Evolutionary conservation across 2,329 filamentous ascomycete genomes (phyloP).

Genomic region (Ascochyta clinopodiicola): DNA sequence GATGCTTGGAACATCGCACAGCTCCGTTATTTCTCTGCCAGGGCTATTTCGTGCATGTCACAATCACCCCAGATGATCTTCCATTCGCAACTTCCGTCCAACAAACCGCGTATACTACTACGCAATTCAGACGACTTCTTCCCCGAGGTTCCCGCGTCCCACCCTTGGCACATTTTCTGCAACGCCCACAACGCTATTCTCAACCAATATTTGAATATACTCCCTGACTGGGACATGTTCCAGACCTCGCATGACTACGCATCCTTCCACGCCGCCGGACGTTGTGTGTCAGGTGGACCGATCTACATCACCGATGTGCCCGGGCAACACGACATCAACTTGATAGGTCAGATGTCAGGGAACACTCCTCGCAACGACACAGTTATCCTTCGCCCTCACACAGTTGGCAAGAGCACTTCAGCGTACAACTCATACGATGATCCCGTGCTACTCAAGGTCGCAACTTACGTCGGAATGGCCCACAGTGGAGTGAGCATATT

Average conservation of each 20-base stretch:
- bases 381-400: constrained; percentile 79
- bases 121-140: constrained; percentile 95
- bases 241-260: constrained; percentile 74
- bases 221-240: constrained; percentile 86
- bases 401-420: constrained; percentile 73
- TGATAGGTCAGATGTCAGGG: constrained; percentile 84
- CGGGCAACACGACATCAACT: constrained; percentile 74
- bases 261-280: constrained; percentile 85
- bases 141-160: constrained; percentile 77
- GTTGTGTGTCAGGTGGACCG: constrained; percentile 88
- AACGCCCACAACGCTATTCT: constrained; percentile 90
- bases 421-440: constrained; percentile 80
- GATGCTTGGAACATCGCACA: constrained; percentile 84
- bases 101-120: constrained; percentile 73
- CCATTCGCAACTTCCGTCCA: constrained; percentile 79
- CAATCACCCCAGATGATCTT: constrained; percentile 87
- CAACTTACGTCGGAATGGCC: constrained; percentile 74
- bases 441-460: constrained; percentile 74
- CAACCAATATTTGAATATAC: constrained; percentile 81
- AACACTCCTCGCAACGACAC: constrained; percentile 74
- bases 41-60: constrained; percentile 93
- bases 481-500: constrained; percentile 77
- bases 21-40: constrained; percentile 77
- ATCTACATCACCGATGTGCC: constrained; percentile 94
- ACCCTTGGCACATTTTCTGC: constrained; percentile 94